These are phyloP conservation scores for Exophiala aquamarina DNA, from an alignment of 2,329 filamentous ascomycete genomes.

Conservation along the genomic window DNA sequence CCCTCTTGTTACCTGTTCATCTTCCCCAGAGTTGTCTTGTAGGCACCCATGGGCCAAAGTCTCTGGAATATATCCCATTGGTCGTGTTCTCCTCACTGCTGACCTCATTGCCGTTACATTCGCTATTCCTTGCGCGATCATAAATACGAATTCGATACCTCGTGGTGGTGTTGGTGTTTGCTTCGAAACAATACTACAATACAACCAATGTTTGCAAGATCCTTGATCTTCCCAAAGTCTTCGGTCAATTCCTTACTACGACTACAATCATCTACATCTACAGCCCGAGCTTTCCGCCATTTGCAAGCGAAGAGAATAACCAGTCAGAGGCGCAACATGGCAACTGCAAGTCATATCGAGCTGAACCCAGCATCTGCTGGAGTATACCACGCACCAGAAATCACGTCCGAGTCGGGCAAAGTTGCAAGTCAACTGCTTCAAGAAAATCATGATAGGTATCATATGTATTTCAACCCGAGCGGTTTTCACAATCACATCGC, in stretches of 20 bases:
- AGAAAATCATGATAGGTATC: constrained; percentile 68
- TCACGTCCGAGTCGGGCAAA: constrained; percentile 56
- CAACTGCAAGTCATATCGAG: constrained; percentile 48
- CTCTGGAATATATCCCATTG: neutral
- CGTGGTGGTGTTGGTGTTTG: too few species aligned
- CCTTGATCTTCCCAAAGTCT: neutral
- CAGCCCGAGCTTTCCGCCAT: neutral
- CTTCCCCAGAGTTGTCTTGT: too few species aligned
- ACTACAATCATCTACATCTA: neutral
- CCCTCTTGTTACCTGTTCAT: too few species aligned
- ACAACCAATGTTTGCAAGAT: constrained; percentile 10
- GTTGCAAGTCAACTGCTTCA: constrained; percentile 70
- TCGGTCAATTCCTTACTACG: constrained; percentile 1
- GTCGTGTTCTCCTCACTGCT: neutral
- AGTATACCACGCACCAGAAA: constrained; percentile 46
- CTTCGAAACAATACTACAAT: too few species aligned
- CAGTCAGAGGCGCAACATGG: constrained; percentile 38
- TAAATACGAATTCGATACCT: too few species aligned
- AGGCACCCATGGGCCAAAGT: too few species aligned
- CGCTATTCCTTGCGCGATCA: too few species aligned
- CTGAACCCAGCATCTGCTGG: constrained; percentile 46
- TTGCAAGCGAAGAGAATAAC: neutral
- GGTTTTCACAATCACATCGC: constrained; percentile 65
- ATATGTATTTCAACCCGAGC: constrained; percentile 75
- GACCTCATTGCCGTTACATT: neutral